Evolutionary conservation across 2,329 filamentous ascomycete species (phyloP).

Genomic region (Verticillium dahliae): DNA sequence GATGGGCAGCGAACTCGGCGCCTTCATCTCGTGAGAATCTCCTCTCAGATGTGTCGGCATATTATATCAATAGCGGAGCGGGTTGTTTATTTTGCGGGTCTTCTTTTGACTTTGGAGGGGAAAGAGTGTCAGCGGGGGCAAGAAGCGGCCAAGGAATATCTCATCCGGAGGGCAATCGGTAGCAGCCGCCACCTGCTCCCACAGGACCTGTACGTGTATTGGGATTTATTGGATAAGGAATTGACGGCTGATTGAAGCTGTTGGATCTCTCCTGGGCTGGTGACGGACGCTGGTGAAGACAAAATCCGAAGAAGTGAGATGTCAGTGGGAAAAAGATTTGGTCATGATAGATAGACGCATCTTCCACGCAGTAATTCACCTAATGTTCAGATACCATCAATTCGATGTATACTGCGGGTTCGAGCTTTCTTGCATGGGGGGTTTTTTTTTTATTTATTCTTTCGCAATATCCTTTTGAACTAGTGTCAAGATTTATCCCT

Average conservation of each 20-base stretch:
- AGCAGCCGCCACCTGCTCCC: neutral
- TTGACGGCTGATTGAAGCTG: neutral
- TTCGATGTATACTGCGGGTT: neutral
- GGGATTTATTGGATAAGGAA: neutral
- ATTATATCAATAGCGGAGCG: neutral
- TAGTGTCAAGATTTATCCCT: neutral
- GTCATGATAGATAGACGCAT: slow-evolving; percentile 1
- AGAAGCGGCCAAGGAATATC: neutral
- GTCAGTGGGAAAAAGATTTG: neutral
- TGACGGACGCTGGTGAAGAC: neutral
- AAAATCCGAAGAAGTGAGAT: neutral
- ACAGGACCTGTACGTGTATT: neutral
- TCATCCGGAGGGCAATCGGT: neutral
- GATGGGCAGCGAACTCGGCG: slow-evolving; percentile 38
- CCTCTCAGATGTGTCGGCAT: neutral
- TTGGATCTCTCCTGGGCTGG: neutral
- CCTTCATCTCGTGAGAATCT: slow-evolving; percentile 31
- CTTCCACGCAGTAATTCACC: slow-evolving; percentile 2
- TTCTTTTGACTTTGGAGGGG: neutral
- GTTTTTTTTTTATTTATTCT: too few relatives aligned
- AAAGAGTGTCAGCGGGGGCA: neutral
- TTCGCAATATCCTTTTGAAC: neutral
- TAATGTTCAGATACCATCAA: neutral
- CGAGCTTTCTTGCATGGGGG: neutral
- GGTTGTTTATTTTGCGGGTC: neutral